phyloP scores from a whole-genome alignment of 1,284 basidiomycete genomes.

The Xerocomus amazonicus region DNA sequence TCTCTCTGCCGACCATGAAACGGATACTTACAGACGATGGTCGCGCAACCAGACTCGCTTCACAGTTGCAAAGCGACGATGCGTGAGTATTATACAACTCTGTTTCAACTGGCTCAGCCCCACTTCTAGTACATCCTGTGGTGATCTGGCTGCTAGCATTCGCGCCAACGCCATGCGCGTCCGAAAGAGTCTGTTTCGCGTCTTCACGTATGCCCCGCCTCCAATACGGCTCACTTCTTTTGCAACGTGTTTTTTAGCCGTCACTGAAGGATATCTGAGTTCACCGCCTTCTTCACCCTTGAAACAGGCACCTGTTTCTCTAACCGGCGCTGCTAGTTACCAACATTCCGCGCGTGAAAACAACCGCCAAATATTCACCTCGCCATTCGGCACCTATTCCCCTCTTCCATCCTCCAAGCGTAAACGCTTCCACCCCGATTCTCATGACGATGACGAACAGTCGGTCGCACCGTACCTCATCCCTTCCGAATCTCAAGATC shows the following conservation, averaged over 20 bases:
- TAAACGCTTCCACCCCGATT: constrained; percentile 27
- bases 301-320: constrained; percentile 29
- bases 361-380: constrained; percentile 31
- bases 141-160: constrained; percentile 30
- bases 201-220: constrained; percentile 12
- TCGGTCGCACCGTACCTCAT: constrained; percentile 11
- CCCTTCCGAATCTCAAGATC: constrained; percentile 23
- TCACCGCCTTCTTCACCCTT: constrained; percentile 28
- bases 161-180: constrained; percentile 34
- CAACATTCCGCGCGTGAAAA: constrained; percentile 32
- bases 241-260: constrained; percentile 28
- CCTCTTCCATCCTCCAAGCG: constrained; percentile 36
- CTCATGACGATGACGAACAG: constrained; percentile 22
- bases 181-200: constrained; percentile 32
- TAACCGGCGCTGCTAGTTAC: constrained; percentile 18
- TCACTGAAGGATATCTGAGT: constrained; percentile 32
- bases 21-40: constrained; percentile 42
- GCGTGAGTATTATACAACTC: constrained; percentile 19
- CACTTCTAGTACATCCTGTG: constrained; percentile 15
- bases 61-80: constrained; percentile 21
- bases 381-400: constrained; percentile 22
- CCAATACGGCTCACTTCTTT: constrained; percentile 30
- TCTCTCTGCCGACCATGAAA: constrained; percentile 32
- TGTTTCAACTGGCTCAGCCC: constrained; percentile 6
- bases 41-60: constrained; percentile 33